Percentiles rank a stretch among this genome's conserved stretches.
These are phyloP conservation scores for Haplosporangium gracile DNA, from an alignment of 192 early-diverging fungal genomes.

Conservation along the genomic window DNA sequence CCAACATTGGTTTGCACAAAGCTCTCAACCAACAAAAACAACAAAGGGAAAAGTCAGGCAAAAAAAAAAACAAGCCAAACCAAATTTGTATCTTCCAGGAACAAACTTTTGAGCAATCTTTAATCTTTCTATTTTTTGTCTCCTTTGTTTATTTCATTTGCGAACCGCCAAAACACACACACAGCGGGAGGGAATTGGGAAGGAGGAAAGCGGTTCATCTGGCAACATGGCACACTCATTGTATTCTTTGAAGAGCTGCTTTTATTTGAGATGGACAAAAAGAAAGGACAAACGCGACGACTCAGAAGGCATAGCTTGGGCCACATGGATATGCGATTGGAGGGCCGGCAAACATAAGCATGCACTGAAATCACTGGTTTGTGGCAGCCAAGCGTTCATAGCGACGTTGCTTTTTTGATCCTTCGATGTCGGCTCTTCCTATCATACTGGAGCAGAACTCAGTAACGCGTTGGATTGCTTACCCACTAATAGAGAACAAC, in stretches of 20 bases:
- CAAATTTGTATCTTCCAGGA: neutral
- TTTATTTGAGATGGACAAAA: neutral
- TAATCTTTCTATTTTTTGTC: too few relatives aligned
- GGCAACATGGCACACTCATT: too few relatives aligned
- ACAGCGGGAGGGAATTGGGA: too few relatives aligned
- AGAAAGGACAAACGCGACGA: neutral
- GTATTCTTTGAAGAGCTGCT: neutral
- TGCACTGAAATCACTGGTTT: conserved; percentile 54
- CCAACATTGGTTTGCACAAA: conserved; percentile 4
- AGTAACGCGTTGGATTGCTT: conserved; percentile 88
- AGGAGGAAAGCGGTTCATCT: too few relatives aligned
- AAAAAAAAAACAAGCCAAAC: neutral
- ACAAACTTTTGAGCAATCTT: neutral
- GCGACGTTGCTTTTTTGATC: conserved; percentile 89
- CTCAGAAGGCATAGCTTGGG: neutral
- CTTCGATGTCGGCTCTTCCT: conserved; percentile 91
- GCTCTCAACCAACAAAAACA: neutral
- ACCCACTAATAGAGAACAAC: conserved; percentile 91
- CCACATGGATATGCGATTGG: conserved; percentile 3
- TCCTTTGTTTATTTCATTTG: too few relatives aligned
- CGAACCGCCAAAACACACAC: too few relatives aligned
- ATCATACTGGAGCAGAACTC: conserved; percentile 87
- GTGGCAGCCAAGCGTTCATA: conserved; percentile 87
- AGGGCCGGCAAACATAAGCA: too few relatives aligned
- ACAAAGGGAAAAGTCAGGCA: too few relatives aligned